Base-by-base conservation (phyloP, 306 rosid genomes). In the Nissolia schottii region DNA sequence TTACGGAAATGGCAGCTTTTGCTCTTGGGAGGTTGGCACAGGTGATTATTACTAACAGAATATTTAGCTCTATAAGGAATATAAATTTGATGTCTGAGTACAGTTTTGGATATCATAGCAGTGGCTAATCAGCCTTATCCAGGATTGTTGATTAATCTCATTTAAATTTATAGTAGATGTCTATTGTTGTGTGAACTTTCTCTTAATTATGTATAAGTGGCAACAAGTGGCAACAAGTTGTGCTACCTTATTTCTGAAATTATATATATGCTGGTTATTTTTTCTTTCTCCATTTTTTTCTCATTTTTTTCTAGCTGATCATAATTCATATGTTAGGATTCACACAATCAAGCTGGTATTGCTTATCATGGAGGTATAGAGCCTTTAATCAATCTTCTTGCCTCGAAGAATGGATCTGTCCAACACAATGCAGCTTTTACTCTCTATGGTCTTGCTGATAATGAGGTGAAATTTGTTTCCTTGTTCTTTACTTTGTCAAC, bases 21-120 rank as follows among this genome's bases (percentile, higher is more conserved):
- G 97, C 99, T 6, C 82, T 95, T 80, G 97, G 99, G 77, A 86
- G 96, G 76, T 77, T 95, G 83, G 99, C 99, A 20, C 97, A 91
- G 99, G 99, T 91, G 60, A 79, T 40, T 59, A 64, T 34, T 63
- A 13, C 69, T 56, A 16, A 12, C 69, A 53, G 2, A 20, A 23
- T 2, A 43, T 20, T 62, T 73, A 29, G 7, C 27, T 18, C 29
- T 46, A 19, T 16, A 38, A 10, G 14, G 49, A 79, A 46, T 67
- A 15, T 49, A 14, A 57, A 71, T n/a, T 65, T 72, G 37, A 64
- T 43, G 54, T 24, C 49, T 34, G 45, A 32, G 20, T 23, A 18
- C 10, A 18, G 54, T 27, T 55, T 7, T 55, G 38, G 79, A 76
- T 35, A 72, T 38, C 53, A 43, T 58, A 50, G 29, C 64, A 40